Base-by-base conservation (phyloP, 1,284 basidiomycete species). In the Cerrena zonata region DNA sequence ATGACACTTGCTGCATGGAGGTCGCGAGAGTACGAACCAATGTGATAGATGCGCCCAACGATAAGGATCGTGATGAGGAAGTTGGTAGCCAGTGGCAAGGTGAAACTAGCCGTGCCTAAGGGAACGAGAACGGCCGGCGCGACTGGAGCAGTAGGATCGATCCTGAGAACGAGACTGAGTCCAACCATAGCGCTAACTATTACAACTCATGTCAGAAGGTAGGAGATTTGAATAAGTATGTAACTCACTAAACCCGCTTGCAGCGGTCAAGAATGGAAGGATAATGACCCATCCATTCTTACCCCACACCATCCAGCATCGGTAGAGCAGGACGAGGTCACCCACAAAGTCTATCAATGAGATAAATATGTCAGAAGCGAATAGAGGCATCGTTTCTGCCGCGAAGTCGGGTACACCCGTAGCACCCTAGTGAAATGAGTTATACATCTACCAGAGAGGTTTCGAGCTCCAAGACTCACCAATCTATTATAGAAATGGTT, bases 241-340 rank as follows among this genome's bases (percentile, higher is more conserved):
- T 7, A 7, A 44, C 42, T 7, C 22, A 44, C 42, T 25, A 18
- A 44, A 44, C 42, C 42, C 42, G 42, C 18, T 25, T 4, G 18
- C 42, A 44, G 42, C 42, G 18, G 42, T 44, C 18, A 44, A 7
- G 7, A 44, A 44, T 7, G n/a, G n/a, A n/a, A n/a, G n/a, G n/a
- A n/a, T n/a, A n/a, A n/a, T n/a, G n/a, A n/a, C n/a, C n/a, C n/a
- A n/a, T n/a, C n/a, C n/a, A n/a, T n/a, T n/a, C n/a, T n/a, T n/a
- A n/a, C n/a, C n/a, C n/a, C n/a, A n/a, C n/a, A n/a, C n/a, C n/a
- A n/a, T n/a, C n/a, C n/a, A n/a, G n/a, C n/a, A n/a, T n/a, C n/a
- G n/a, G n/a, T n/a, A n/a, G n/a, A n/a, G n/a, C n/a, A n/a, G n/a
- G n/a, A n/a, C n/a, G n/a, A n/a, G n/a, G n/a, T n/a, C n/a, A n/a